Evolutionary conservation across 2,329 filamentous ascomycete species (phyloP), one percentile per base, ranked within the genome.

Genomic region (Pseudopithomyces maydicus): DNA sequence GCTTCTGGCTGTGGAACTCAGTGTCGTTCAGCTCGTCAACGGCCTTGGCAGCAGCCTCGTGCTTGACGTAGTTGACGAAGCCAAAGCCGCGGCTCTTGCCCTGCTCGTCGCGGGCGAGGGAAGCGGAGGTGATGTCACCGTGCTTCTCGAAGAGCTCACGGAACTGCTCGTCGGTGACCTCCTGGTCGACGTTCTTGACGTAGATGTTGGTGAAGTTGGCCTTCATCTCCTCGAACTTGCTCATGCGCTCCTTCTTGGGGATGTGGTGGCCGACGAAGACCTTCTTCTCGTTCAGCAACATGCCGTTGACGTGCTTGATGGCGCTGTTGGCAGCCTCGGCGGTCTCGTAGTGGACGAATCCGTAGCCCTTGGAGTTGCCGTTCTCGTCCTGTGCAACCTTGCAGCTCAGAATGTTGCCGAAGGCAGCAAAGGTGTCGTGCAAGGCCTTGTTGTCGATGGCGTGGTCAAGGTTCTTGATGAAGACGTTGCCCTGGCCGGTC

Each of bases 211-310:
- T 99, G 86, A 96, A 99, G 86, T 99, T 99, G 80, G 95, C 95
- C 89, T 99, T 99, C 94, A 99, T 99, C 86, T 99, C 95, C 84
- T 99, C 95, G 71, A 98, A 98, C 84, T 99, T 99, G 91, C 92
- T 97, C 87, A 98, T 95, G 73, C 95, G 94, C 77, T 99, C 95
- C 87, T 98, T 98, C 90, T 98, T 98, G 78, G 95, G 93, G 74
- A 99, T 98, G 82, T 99, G 95, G 82, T 97, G 94, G 65, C 95
- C 95, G 69, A 99, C 95, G 71, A 96, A 99, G 65, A 99, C 95
- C 87, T 99, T 99, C 90, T 99, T 99, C 87, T 99, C 95, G 83
- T 99, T 99, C 77, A 99, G 82, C 78, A 99, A 84, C 95, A 99
- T 99, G 78, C 95, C 95, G 79, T 99, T 99, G 76, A 99, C 95